Base-by-base conservation (phyloP, 768 basidiomycete species). In the Tricholoma bakamatsutake region DNA sequence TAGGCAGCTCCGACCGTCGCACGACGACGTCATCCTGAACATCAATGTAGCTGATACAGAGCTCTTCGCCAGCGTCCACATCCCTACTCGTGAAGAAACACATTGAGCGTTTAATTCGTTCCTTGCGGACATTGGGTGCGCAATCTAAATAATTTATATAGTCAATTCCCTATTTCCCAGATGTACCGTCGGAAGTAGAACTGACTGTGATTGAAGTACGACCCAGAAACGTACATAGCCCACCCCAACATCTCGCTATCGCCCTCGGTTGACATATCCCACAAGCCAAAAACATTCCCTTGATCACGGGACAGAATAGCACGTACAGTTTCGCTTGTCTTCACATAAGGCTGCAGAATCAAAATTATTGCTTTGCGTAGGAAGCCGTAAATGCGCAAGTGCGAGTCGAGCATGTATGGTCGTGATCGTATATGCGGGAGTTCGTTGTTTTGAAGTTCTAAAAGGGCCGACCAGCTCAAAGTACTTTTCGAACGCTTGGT, bases 171-270 rank as follows among this genome's bases (percentile, higher is more conserved):
- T 1, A 31, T 31, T 17, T 18, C 30, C 46, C n/a, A 30, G 9
- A 17, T 15, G n/a, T 17, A 30, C 6, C 31, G 7, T 39, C 11
- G 45, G 46, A 40, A 27, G 27, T 12, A 28, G 18, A 12, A 68
- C 74, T 48, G 39, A 85, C 86, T 76, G 62, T 88, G 85, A 59
- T 88, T 88, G 63, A 87, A 88, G 67, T 81, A 85, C 17, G 84
- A 84, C 0, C 78, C 83, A 49, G 76, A 77, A 5, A 78, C 66
- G 67, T 82, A 87, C 58, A 85, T 72, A 4, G 77, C 82, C 79
- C 82, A 88, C 21, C 85, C 85, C 17, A 86, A 64, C 84, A 85
- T 82, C 66, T 84, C 83, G 49, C 73, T 74, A 37, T 78, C 78
- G 17, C 72, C 73, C 57, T 70, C 69, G 54, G 67, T 67, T 30